phyloP scores from a whole-genome alignment of 192 early-diverging fungal genomes.

The Backusella tarrabulga region DNA sequence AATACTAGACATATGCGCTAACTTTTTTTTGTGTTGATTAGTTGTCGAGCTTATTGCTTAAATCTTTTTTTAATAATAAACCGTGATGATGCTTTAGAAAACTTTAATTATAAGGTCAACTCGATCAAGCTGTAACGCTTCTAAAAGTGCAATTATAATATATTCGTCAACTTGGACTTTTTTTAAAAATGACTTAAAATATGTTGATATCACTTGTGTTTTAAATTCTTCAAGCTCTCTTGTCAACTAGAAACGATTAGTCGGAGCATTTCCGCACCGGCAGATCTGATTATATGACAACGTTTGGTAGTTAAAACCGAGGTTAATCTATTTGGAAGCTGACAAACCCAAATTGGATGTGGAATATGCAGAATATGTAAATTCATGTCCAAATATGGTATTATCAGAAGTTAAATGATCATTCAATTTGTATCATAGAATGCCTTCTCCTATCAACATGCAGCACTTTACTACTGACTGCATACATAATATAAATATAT shows the following conservation, averaged over 20 bases:
- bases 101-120: background rate
- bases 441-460: background rate
- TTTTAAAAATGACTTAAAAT: background rate
- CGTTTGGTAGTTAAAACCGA: background rate
- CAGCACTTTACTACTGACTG: background rate
- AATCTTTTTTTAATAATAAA: constrained; percentile 21
- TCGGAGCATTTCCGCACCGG: background rate
- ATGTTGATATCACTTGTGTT: background rate
- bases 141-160: background rate
- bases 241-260: background rate
- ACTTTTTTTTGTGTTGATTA: background rate
- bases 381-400: background rate
- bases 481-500: background rate
- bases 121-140: background rate
- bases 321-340: background rate
- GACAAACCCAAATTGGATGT: background rate
- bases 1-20: background rate
- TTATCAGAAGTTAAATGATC: background rate
- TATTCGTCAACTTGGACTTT: background rate
- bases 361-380: constrained; percentile 2
- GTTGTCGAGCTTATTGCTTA: constrained; percentile 61
- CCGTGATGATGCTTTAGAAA: background rate
- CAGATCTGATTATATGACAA: background rate
- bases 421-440: background rate
- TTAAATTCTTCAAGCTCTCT: background rate